Evolutionary conservation across 148 eudicot species (phyloP).

Genomic region (Rheum nobile): DNA sequence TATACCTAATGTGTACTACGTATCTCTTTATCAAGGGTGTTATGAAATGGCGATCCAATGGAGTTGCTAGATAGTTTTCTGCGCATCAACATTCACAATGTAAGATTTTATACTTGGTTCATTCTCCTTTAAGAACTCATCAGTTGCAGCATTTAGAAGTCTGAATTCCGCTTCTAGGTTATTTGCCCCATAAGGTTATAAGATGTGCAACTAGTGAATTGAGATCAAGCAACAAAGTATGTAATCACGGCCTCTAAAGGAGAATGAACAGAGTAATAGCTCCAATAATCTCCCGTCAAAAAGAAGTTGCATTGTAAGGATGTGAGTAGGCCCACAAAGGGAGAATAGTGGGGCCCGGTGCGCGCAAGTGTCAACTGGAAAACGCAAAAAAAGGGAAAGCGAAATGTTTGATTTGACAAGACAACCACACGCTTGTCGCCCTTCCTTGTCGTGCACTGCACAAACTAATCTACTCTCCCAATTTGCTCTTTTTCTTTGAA

Average conservation of each 20-base stretch:
- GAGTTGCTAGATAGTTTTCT: not conserved
- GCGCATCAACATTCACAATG: not conserved
- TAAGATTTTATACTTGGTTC: too few relatives aligned
- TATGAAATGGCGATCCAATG: not conserved
- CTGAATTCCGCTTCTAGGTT: too few relatives aligned
- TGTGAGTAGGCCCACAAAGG: not conserved
- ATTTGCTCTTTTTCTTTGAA: not conserved
- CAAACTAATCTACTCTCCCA: not conserved
- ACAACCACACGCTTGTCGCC: conserved; percentile 11
- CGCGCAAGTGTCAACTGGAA: not conserved
- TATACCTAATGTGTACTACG: not conserved
- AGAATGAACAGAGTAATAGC: too few relatives aligned
- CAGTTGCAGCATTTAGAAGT: too few relatives aligned
- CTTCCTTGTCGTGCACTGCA: not conserved
- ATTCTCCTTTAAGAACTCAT: too few relatives aligned
- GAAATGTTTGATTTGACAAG: conserved; percentile 9
- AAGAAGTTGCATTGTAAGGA: not conserved
- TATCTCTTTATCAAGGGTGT: not conserved
- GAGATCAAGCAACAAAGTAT: not conserved
- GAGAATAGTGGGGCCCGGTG: not conserved
- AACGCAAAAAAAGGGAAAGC: not conserved
- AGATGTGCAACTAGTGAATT: not conserved
- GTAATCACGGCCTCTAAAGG: too few relatives aligned
- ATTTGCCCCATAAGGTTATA: not conserved
- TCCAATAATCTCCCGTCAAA: too few relatives aligned